These are phyloP conservation scores for Aspergillus ustus DNA, from an alignment of 2,329 filamentous ascomycete species.

Conservation along the genomic window DNA sequence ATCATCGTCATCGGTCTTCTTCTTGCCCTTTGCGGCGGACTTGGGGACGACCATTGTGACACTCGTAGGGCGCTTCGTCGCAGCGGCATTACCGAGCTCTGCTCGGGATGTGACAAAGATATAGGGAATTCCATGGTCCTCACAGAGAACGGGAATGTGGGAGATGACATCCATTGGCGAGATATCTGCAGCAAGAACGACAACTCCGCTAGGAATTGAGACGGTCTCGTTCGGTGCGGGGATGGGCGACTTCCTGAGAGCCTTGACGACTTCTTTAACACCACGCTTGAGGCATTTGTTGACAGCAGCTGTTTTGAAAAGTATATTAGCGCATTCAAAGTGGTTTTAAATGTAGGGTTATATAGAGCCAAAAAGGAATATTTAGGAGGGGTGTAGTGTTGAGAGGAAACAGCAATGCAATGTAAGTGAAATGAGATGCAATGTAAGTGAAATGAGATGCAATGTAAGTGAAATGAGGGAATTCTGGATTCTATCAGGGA, in stretches of 20 bases:
- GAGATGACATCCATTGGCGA: slow-evolving; percentile 98
- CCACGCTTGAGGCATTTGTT: slow-evolving; percentile 95
- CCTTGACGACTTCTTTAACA: slow-evolving; percentile 98
- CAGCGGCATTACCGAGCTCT: slow-evolving; percentile 89
- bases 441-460: not conserved
- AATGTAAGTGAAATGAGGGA: not conserved
- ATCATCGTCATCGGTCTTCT: slow-evolving; percentile 50
- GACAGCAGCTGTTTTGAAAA: slow-evolving; percentile 73
- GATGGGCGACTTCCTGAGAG: slow-evolving; percentile 85
- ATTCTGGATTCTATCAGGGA: not conserved
- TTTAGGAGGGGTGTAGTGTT: not conserved
- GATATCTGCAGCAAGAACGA: slow-evolving; percentile 95
- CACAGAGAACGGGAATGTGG: slow-evolving; percentile 95
- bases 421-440: not conserved
- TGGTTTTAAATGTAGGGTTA: not conserved
- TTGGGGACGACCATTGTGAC: slow-evolving; percentile 80
- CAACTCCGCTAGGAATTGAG: slow-evolving; percentile 70
- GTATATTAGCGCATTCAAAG: slow-evolving; percentile 24
- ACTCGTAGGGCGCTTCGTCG: slow-evolving; percentile 94
- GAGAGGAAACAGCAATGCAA: not conserved
- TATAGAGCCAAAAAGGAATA: not conserved
- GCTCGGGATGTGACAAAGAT: slow-evolving; percentile 91
- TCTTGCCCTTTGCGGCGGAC: slow-evolving; percentile 56
- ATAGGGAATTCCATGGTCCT: slow-evolving; percentile 97
- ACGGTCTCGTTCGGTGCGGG: slow-evolving; percentile 67